phyloP scores from a whole-genome alignment of 2,329 filamentous ascomycete genomes.

The Pseudocercospora musae region DNA sequence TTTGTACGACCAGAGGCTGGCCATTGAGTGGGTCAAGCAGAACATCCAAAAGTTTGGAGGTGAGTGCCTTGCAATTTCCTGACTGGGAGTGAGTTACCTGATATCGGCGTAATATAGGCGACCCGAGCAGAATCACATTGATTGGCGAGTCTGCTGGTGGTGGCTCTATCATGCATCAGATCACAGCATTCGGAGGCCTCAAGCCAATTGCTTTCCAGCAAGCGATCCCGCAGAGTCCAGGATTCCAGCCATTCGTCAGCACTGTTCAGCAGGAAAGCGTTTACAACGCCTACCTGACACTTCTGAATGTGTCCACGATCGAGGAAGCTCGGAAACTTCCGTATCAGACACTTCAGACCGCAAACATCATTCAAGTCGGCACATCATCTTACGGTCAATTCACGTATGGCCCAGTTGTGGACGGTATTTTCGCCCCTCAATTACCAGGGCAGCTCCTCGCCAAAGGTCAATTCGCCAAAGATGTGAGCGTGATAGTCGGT shows the following conservation, averaged over 20 bases:
- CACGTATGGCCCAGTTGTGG: constrained; percentile 45
- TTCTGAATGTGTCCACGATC: constrained; percentile 45
- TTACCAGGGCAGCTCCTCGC: constrained; percentile 47
- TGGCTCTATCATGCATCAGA: constrained; percentile 55
- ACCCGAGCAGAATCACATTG: constrained; percentile 40
- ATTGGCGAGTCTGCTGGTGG: constrained; percentile 53
- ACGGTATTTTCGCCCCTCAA: constrained; percentile 49
- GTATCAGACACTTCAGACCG: constrained; percentile 41
- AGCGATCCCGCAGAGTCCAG: constrained; percentile 48
- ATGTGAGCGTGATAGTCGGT: constrained; percentile 44
- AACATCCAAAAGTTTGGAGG: constrained; percentile 49
- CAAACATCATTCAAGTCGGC: constrained; percentile 43
- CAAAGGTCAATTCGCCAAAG: constrained; percentile 44
- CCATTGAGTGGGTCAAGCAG: constrained; percentile 53
- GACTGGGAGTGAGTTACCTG: neutral
- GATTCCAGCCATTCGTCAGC: constrained; percentile 39
- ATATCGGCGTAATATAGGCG: constrained; percentile 30
- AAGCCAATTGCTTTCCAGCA: constrained; percentile 37
- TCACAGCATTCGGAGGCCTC: constrained; percentile 48
- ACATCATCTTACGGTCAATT: constrained; percentile 44
- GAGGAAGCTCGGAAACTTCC: constrained; percentile 44
- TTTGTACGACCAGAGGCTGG: constrained; percentile 53
- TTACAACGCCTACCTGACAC: constrained; percentile 40
- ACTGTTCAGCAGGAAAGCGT: constrained; percentile 39
- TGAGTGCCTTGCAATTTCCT: neutral